phyloP scores from a whole-genome alignment of 2,329 filamentous ascomycete species.

The Arthrocladium fulminans region DNA sequence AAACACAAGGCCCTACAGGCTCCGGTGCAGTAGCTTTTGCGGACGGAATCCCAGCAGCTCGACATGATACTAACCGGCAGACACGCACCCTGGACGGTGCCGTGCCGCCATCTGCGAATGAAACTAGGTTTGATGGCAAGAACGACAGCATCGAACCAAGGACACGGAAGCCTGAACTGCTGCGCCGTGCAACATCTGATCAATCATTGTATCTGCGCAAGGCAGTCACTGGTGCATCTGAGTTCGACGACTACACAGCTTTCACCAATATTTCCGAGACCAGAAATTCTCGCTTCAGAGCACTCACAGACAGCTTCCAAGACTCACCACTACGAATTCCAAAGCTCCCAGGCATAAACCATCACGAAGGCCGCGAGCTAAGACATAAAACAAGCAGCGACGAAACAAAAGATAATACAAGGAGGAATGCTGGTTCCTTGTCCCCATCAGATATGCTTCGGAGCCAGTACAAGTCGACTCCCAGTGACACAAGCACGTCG shows the following conservation, averaged over 20 bases:
- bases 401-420: neutral
- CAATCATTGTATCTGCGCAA: conserved; percentile 67
- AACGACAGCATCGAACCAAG: neutral
- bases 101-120: conserved; percentile 8
- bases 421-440: neutral
- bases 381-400: neutral
- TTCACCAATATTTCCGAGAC: conserved; percentile 75
- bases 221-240: conserved; percentile 67
- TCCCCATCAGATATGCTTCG: neutral
- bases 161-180: conserved; percentile 16
- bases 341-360: conserved; percentile 37
- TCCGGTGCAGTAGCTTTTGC: neutral
- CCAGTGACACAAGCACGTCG: conserved; percentile 4
- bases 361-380: neutral
- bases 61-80: neutral
- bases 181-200: conserved; percentile 58
- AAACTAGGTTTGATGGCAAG: neutral
- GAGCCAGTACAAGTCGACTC: neutral
- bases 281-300: conserved; percentile 82
- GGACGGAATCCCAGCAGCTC: neutral
- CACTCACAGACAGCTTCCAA: conserved; percentile 77
- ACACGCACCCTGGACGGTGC: neutral
- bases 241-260: conserved; percentile 70
- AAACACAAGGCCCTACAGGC: neutral
- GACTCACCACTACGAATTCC: conserved; percentile 67